Evolutionary conservation across 1,284 basidiomycete species (phyloP), one percentile per base, ranked within the genome.

Genomic region (Sporisorium exsertum): DNA sequence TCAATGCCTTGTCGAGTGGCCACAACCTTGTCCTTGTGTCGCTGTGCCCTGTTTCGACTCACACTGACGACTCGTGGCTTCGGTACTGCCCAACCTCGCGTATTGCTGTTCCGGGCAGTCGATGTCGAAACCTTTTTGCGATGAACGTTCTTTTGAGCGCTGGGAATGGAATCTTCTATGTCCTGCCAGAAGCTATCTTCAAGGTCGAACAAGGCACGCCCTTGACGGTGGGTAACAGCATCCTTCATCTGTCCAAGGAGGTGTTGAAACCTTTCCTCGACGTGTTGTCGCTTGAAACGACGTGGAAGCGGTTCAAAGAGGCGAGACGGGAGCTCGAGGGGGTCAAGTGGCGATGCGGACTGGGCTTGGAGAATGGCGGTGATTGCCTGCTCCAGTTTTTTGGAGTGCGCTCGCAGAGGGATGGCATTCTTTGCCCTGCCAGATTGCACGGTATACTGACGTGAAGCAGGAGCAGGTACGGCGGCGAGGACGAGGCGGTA

Each of bases 261-360:
- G 2, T n/a, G 5, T 27, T 58, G n/a, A 16, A 54, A 10, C 20
- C 49, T 58, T 26, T 20, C 5, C 4, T 35, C 0, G 18, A 42
- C 3, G 22, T 22, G n/a, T 10, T n/a, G 22, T 2, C 51, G 50
- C 20, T 35, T 33, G 24, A 27, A 15, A 8, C 58, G 58, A 42
- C 55, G 63, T 13, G 63, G 63, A n/a, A 49, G 63, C 15, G 63
- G 63, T 12, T 49, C 20, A 29, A 64, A 40, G 24, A 64, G 43
- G 16, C 56, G 63, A 24, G 63, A 46, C 15, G 13, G 20, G 13
- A 40, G 5, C 16, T 46, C 43, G 55, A 35, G 4, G 13, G 32
- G 20, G 15, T 5, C n/a, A 20, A 10, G 37, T 5, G 43, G 22
- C 43, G 20, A 6, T 22, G 13, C 20, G 20, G 27, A 5, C n/a